Conservation (phyloP, 345 rosid genomes). For the Erysimum cheiranthoides region DNA sequence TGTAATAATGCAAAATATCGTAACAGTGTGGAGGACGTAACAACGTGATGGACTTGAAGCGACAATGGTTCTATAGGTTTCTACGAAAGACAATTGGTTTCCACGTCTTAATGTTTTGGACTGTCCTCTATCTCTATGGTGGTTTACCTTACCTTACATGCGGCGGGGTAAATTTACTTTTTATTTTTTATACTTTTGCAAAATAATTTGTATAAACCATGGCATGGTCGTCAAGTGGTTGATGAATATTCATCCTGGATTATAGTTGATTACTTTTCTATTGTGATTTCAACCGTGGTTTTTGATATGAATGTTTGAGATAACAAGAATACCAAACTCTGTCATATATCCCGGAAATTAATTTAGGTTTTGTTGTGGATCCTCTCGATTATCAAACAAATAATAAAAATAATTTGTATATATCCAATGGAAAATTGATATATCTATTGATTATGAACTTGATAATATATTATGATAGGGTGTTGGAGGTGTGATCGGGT, state of each 20-base stretch:
- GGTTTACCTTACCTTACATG: constrained; percentile 83
- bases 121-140: constrained; percentile 60
- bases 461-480: constrained; percentile 50
- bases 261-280: too few species aligned
- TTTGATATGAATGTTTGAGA: too few species aligned
- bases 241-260: too few species aligned
- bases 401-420: not conserved
- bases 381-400: too few species aligned
- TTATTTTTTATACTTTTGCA: not conserved
- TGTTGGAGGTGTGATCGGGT: constrained; percentile 63
- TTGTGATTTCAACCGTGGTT: too few species aligned
- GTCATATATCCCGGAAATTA: too few species aligned
- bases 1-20: not conserved
- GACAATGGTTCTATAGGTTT: constrained; percentile 75
- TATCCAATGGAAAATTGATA: not conserved
- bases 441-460: not conserved
- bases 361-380: too few species aligned
- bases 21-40: constrained; percentile 51
- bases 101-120: constrained; percentile 67
- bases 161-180: constrained; percentile 69
- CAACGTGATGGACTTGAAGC: constrained; percentile 86
- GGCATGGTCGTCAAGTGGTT: too few species aligned
- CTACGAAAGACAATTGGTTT: constrained; percentile 58
- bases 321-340: too few species aligned
- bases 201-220: not conserved